phyloP scores from a whole-genome alignment of 1,139 yeast species.

The Meyerozyma smithsonii region DNA sequence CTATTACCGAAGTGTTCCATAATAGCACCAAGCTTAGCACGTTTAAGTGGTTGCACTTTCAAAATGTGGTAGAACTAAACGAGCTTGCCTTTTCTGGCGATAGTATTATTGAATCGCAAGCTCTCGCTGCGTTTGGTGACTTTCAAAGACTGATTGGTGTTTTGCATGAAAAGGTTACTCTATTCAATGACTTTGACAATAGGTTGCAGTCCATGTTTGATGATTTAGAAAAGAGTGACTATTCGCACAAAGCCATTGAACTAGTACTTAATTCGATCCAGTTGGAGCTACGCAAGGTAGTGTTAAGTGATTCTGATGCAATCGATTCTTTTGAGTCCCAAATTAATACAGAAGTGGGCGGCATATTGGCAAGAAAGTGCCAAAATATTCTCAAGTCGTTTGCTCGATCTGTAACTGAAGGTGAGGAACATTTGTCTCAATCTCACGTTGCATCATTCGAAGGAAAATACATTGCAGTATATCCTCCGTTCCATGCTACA shows the following conservation, averaged over 20 bases:
- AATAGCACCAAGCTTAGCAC: not conserved
- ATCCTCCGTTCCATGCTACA: conserved; percentile 24
- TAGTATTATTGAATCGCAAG: conserved; percentile 33
- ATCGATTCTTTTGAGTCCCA: conserved; percentile 30
- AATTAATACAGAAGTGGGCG: conserved; percentile 36
- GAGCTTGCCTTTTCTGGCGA: conserved; percentile 12
- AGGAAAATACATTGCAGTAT: conserved; percentile 39
- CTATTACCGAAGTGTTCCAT: not conserved
- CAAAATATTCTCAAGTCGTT: conserved; percentile 5
- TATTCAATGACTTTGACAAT: conserved; percentile 22
- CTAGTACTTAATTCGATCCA: conserved; percentile 32
- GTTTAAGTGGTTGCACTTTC: not conserved
- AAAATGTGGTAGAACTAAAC: not conserved
- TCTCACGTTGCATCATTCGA: conserved; percentile 37
- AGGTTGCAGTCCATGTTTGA: conserved; percentile 13
- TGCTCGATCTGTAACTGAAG: not conserved
- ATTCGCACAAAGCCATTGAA: conserved; percentile 13
- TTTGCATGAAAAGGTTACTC: conserved; percentile 27
- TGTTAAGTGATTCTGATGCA: conserved; percentile 38
- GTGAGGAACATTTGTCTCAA: not conserved
- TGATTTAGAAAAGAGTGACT: conserved; percentile 27
- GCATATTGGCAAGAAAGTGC: conserved; percentile 33
- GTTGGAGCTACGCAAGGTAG: conserved; percentile 33
- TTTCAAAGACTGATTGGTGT: conserved; percentile 33
- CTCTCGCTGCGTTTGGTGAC: conserved; percentile 31